Percentiles rank a stretch among this genome's conserved stretches.
Conservation (phyloP, 345 rosid species). For the Rhodamnia rubescens region DNA sequence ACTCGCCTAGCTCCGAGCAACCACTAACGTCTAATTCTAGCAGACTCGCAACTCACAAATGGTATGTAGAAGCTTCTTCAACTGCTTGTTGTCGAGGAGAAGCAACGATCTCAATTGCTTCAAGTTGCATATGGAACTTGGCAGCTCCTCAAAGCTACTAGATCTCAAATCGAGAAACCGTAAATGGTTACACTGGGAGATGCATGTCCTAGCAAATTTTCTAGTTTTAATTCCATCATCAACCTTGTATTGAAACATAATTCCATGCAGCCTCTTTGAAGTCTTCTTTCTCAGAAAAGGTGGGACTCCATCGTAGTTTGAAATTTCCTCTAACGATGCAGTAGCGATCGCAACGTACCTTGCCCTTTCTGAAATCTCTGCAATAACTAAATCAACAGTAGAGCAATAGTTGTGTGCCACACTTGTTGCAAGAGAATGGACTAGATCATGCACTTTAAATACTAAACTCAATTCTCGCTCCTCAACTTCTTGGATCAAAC, state of each 20-base stretch:
- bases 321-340: neutral
- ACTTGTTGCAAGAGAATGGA: neutral
- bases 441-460: neutral
- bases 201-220: neutral
- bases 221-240: neutral
- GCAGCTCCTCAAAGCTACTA: neutral
- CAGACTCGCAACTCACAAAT: neutral
- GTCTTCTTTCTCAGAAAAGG: neutral
- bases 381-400: neutral
- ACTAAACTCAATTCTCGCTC: neutral
- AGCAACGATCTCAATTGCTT: neutral
- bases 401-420: neutral
- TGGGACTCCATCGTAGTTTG: neutral
- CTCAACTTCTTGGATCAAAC: neutral
- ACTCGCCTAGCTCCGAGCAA: neutral
- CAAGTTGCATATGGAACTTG: neutral
- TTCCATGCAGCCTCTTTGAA: neutral
- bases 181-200: neutral
- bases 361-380: neutral
- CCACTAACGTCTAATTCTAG: neutral
- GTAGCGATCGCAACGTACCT: neutral
- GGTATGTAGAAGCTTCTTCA: neutral
- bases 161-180: neutral
- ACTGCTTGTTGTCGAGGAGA: neutral
- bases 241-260: neutral